Percentiles rank a stretch among this genome's conserved stretches.
Conservation (phyloP, 1,139 yeast species). For the Suhomyces atakaporum region DNA sequence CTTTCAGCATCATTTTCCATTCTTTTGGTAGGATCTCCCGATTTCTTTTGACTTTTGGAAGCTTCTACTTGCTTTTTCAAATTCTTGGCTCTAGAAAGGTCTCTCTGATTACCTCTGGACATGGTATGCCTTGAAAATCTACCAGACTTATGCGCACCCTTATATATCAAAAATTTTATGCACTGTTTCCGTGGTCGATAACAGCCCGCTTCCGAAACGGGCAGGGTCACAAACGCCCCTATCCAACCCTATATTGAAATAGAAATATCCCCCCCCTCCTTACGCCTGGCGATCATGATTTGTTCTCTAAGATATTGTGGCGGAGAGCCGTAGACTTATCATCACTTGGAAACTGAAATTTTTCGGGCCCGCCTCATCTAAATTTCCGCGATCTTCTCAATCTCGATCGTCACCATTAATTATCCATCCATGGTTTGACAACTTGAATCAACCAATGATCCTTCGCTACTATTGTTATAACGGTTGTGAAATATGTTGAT, state of each 20-base stretch:
- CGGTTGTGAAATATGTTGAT: constrained; percentile 1
- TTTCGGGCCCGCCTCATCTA: no score
- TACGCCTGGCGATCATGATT: neutral
- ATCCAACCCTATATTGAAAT: neutral
- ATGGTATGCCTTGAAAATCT: constrained; percentile 34
- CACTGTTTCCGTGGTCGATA: constrained; percentile 6
- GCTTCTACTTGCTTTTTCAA: constrained; percentile 72
- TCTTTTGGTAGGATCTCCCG: constrained; percentile 82
- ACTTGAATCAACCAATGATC: no score
- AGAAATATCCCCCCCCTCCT: neutral
- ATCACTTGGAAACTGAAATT: constrained; percentile 2
- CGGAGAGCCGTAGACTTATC: neutral
- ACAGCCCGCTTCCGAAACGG: constrained; percentile 3
- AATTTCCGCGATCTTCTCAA: neutral
- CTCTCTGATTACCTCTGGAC: constrained; percentile 98
- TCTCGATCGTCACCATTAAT: no score
- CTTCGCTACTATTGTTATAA: constrained; percentile 9
- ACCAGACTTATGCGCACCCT: constrained; percentile 10
- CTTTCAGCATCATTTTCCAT: constrained; percentile 87
- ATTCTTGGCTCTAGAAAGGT: constrained; percentile 87
- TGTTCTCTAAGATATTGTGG: constrained; percentile 1
- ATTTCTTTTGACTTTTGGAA: constrained; percentile 62
- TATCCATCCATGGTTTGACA: no score
- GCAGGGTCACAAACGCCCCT: constrained; percentile 2
- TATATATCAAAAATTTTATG: constrained; percentile 9